Conservation (phyloP, 192 early-diverging fungal genomes). For the Coemansia sp. region DNA sequence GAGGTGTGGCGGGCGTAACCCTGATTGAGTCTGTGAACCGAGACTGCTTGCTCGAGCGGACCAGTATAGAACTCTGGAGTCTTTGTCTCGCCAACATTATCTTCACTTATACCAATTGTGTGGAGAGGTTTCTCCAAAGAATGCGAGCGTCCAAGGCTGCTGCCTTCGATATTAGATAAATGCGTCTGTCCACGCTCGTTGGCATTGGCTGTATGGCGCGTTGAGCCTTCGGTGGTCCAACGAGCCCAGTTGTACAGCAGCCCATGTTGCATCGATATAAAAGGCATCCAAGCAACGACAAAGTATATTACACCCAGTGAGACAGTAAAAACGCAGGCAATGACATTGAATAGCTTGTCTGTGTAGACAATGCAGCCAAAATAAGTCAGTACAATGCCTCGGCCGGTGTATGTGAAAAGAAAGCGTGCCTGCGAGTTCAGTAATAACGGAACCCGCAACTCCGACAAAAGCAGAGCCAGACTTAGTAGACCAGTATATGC, state of each 20-base stretch:
- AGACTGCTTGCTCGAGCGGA: neutral
- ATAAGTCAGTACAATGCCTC: conserved; percentile 60
- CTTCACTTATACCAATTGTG: neutral
- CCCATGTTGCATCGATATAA: conserved; percentile 45
- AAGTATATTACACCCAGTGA: conserved; percentile 57
- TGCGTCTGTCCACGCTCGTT: no score
- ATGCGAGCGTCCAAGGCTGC: neutral
- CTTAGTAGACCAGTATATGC: conserved; percentile 52
- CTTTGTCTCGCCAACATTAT: neutral
- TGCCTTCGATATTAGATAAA: neutral
- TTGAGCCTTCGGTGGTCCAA: conserved; percentile 31
- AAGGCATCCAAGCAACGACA: conserved; percentile 55
- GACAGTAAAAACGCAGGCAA: conserved; percentile 52
- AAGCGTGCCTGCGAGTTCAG: conserved; percentile 55
- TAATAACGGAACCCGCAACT: conserved; percentile 49
- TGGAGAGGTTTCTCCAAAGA: neutral
- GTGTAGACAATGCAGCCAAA: conserved; percentile 61
- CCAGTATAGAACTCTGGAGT: neutral
- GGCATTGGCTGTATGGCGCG: neutral
- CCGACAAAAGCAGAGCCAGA: conserved; percentile 53
- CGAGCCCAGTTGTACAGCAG: conserved; percentile 47
- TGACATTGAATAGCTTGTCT: conserved; percentile 45
- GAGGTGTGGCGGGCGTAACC: conserved; percentile 12
- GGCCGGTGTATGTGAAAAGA: conserved; percentile 58
- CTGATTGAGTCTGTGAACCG: conserved; percentile 4